phyloP scores from a whole-genome alignment of 805 yeast species.

The Cyberlindnera euphorbiae region DNA sequence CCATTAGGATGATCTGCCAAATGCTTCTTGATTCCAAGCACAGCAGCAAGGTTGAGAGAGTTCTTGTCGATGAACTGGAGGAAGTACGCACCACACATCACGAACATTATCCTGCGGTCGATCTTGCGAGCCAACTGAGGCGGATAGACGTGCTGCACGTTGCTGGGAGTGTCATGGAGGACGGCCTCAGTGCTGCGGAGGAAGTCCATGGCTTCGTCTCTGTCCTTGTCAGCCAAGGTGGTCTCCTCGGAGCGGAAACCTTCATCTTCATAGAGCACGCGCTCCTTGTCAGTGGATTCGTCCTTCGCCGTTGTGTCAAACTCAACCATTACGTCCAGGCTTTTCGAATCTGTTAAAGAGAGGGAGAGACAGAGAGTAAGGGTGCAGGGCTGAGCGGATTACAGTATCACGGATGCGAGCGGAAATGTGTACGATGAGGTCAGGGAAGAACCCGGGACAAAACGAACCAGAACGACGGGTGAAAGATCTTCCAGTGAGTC shows the following conservation, averaged over 20 bases:
- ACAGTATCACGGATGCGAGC: too few species aligned
- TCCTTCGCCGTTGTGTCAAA: slow-evolving; percentile 1
- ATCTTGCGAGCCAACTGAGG: slow-evolving; percentile 30
- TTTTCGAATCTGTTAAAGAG: too few species aligned
- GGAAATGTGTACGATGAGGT: too few species aligned
- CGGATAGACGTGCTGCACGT: slow-evolving; percentile 16
- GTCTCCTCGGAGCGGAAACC: slow-evolving; percentile 12
- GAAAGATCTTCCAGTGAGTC: too few species aligned
- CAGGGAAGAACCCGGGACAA: too few species aligned
- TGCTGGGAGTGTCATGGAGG: slow-evolving; percentile 1
- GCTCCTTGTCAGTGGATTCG: not conserved
- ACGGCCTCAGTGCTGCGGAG: slow-evolving; percentile 12
- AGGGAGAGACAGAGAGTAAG: too few species aligned
- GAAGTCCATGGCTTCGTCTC: slow-evolving; percentile 25
- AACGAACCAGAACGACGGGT: too few species aligned
- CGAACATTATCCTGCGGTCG: slow-evolving; percentile 44
- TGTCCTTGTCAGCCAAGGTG: slow-evolving; percentile 14
- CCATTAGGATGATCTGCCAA: slow-evolving; percentile 36
- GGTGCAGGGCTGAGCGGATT: too few species aligned
- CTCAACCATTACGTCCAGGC: too few species aligned
- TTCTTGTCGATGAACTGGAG: slow-evolving; percentile 57
- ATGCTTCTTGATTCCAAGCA: slow-evolving; percentile 54
- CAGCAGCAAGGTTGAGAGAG: slow-evolving; percentile 56
- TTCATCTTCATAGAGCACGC: not conserved
- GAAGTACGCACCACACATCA: slow-evolving; percentile 49